Base-by-base conservation (phyloP, 257 asterid genomes). In the Nicotiana knightiana region DNA sequence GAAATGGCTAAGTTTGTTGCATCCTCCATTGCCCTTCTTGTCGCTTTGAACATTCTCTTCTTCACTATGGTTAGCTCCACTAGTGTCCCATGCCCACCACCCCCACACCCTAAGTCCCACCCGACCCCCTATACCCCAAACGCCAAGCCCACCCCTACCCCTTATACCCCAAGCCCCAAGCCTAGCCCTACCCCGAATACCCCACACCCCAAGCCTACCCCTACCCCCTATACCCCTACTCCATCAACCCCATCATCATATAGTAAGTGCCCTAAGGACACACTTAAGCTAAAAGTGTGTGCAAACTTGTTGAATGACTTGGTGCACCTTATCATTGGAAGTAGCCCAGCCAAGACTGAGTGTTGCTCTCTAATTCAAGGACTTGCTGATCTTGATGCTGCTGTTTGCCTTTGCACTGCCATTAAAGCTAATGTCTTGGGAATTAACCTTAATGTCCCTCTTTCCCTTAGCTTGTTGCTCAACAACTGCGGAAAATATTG, bases 371-470 rank as follows among this genome's bases (percentile, higher is more conserved):
- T 85, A 32, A 43, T 85, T 3, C 30, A 28, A 11, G 81, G 73
- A 30, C 54, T 85, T 1, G 80, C 18, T 12, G 85, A 85, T 13
- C 76, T 81, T 33, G 85, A 81, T 1, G 87, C 85, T 5, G 87
- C 85, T 1, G 79, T 43, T 61, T 84, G 85, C 70, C 87, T 85
- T 57, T 85, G 87, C 85, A 81, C 85, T 32, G 87, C 46, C 30
- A 32, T 76, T 1, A 81, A 71, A 9, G 87, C 85, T 3, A 65
- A 85, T 17, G n/a, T 76, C 0, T 21, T 66, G 81, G 82, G 87
- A 7, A 65, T 84, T 33, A 76, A 76, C 6, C 71, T 84, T 0
- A 75, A 64, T 4, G 8, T 81, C 26, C 63, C 77, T 0, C 15
- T 76, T 67, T 8, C 82, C 16, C 79, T 81, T 5, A 81, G 51